Evolutionary conservation across 306 rosid species (phyloP), one percentile per base, ranked within the genome.

Genomic region (Bauhinia variegata): DNA sequence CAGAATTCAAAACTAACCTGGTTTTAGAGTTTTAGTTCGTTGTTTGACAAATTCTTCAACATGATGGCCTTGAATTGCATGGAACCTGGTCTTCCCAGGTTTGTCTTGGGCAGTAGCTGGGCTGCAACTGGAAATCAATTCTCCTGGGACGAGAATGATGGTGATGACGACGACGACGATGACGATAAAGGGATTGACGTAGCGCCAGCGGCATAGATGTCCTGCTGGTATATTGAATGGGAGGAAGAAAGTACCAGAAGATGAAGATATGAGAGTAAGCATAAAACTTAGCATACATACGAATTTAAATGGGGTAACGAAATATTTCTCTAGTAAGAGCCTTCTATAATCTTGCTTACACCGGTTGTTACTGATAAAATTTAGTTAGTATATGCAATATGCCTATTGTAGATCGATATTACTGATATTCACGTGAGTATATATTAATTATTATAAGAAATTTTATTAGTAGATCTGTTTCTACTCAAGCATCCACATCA

Each of bases 31-130:
- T 3, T 39, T 4, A 19, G 14, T 9, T 52, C 64, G n/a, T 13
- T 11, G 9, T 5, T 36, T 36, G 41, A 8, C 16, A 19, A 75
- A 63, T 59, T 18, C 42, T 50, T 4, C 47, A 51, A 57, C 33
- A 85, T 85, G 87, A 79, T n/a, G 71, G 39, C 54, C 34, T 28
- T 49, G 49, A 31, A 54, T 13, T 36, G 62, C 74, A 44, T 2
- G n/a, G 56, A 72, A 42, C 48, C 41, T 36, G 53, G 17, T 30
- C 34, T 67, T 32, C 63, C 81, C 37, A 31, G 59, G 54, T 63
- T 73, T 56, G 19, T 17, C 53, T 32, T 14, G 16, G 57, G 36
- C 54, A 61, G 54, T 70, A 33, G 74, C 41, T 52, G 49, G 57
- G 19, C 43, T 19, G 23, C 39, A 8, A 61, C 63, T 57, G 15